Base-by-base conservation (phyloP, 345 rosid species). In the Draba incana region DNA sequence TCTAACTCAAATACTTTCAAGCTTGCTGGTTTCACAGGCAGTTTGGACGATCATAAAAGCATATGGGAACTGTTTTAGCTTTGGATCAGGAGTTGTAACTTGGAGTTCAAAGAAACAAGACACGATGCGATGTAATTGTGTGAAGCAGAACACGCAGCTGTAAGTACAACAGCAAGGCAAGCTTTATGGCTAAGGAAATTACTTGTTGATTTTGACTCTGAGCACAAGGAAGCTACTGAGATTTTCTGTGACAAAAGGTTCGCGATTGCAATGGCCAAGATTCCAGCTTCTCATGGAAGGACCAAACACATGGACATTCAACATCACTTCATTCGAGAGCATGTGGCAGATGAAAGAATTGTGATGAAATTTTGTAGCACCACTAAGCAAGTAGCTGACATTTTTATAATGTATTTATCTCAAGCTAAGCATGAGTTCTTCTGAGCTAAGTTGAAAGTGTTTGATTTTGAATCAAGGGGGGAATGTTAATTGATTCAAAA, bases 81-180 rank as follows among this genome's bases (percentile, higher is more conserved):
- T 51, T 25, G 56, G 56, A 0, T 51, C 31, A 10, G 15, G 56
- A 10, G 15, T 35, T 4, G 56, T 51, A 25, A 27, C 56, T 25
- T 51, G 15, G 56, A 51, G 33, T 51, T 25, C 56, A 51, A 51
- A 25, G 8, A 51, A 51, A 4, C 56, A 51, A 51, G 31, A 25
- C 1, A 51, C 9, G 1, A 25, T 47, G 27, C 51, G 2, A 11
- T 51, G 5, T 51, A 8, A 27, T 51, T 35, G 4, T 51, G 35
- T 25, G 56, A 51, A 51, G 56, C 56, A 24, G 56, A 51, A 5
- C 27, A 51, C 27, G 35, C 12, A 51, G 35, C 35, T n/a, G n/a
- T n/a, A n/a, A n/a, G n/a, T n/a, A n/a, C n/a, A n/a, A n/a, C n/a
- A n/a, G n/a, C n/a, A 25, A 1, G 56, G 27, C 56, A 51, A 24